phyloP scores from a whole-genome alignment of 148 eudicot species.

The Chenopodium album region DNA sequence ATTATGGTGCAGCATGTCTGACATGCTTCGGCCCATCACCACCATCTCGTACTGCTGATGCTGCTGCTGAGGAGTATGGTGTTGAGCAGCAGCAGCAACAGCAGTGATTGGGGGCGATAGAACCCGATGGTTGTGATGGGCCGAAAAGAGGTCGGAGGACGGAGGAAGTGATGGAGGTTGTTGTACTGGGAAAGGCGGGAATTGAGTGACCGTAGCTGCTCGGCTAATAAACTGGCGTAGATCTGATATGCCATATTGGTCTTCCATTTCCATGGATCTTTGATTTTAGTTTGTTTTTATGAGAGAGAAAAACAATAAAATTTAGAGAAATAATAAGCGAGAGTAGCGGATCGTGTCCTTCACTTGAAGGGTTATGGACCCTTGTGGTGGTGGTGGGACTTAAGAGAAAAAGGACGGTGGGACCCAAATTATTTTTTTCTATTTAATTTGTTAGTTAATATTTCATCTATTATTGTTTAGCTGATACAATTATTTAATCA shows the following conservation, averaged over 20 bases:
- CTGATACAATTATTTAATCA: too few species aligned
- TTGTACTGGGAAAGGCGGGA: conserved; percentile 15
- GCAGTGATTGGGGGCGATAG: background rate
- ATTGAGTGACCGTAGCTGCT: conserved; percentile 15
- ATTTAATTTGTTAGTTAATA: background rate
- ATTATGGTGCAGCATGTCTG: conserved; percentile 17
- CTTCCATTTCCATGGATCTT: conserved; percentile 36
- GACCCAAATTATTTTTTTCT: background rate
- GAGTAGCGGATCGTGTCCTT: conserved; percentile 53
- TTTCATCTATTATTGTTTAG: too few species aligned
- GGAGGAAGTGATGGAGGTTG: conserved; percentile 13
- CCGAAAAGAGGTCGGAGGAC: conserved; percentile 33
- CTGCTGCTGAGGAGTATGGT: conserved; percentile 19
- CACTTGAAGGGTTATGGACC: background rate
- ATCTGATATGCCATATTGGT: conserved; percentile 35
- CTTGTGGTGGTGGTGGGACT: conserved; percentile 32
- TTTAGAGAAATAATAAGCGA: conserved; percentile 33
- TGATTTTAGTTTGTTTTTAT: background rate
- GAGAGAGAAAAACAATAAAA: conserved; percentile 7
- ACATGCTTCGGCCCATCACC: conserved; percentile 26
- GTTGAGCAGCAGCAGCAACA: background rate
- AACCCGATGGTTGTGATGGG: conserved; percentile 25
- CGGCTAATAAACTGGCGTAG: conserved; percentile 37
- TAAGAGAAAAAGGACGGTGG: conserved; percentile 4
- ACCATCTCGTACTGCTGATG: conserved; percentile 26